Base-by-base conservation (phyloP, 1,284 basidiomycete genomes). In the Moesziomyces globuligerus region DNA sequence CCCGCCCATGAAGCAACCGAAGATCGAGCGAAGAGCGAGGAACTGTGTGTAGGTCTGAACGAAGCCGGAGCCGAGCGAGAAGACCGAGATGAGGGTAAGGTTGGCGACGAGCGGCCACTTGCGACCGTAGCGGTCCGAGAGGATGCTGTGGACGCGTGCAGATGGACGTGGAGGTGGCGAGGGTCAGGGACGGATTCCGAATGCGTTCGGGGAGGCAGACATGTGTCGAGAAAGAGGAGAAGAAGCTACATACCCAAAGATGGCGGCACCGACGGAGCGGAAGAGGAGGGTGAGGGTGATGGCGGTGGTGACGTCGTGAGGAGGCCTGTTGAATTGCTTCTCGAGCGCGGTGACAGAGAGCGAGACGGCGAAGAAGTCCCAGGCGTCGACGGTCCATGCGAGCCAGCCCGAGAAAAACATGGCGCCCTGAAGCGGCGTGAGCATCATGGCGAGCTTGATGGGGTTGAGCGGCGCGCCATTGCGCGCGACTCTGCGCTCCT, bases 201-300 rank as follows among this genome's bases (percentile, higher is more conserved):
- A n/a, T n/a, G n/a, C n/a, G 13, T 29, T 32, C 7, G 29, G 11
- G 29, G 10, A 32, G 17, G 29, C 10, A 6, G 29, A 32, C 29
- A 32, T 15, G 13, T 32, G 11, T 15, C 29, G 28, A 29, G 28
- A 3, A 20, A n/a, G 21, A 18, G 34, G 17, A 21, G 37, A 15
- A 9, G 26, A 43, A 23, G 7, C 15, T 4, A 60, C 61, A 28
- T 52, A 65, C 34, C 78, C 87, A 70, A 96, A 95, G 70, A 94
- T 84, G 60, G 93, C 87, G 28, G 94, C 94, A 23, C 94, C 95
- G 28, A 88, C 84, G 1, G 91, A 90, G 49, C 95, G 89, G 85
- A 96, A 92, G 28, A 98, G 88, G 1, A 97, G 86, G 0, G 94
- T 97, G 45, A 98, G 87, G 3, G 94, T 98, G 80, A 98, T 94